Evolutionary conservation across 768 basidiomycete species (phyloP).

Genomic region (Termitomyces sp.): DNA sequence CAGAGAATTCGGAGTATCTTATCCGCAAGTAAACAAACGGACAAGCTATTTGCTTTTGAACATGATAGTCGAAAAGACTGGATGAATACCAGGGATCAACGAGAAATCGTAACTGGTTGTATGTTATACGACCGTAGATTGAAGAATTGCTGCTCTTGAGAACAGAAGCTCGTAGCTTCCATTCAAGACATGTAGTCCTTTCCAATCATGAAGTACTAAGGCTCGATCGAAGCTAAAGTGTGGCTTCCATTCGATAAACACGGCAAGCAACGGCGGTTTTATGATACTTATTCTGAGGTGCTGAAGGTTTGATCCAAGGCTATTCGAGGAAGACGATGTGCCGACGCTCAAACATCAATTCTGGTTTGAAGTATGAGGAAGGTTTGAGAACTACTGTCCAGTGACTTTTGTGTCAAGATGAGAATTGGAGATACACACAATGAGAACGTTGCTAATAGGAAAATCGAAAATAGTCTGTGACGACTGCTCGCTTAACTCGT

Average conservation of each 20-base stretch:
- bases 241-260: neutral
- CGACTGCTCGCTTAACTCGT: neutral
- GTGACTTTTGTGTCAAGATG: neutral
- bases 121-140: too few species aligned
- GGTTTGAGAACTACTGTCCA: neutral
- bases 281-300: too few species aligned
- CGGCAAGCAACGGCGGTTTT: neutral
- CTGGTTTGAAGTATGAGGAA: neutral
- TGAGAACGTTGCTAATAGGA: neutral
- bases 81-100: too few species aligned
- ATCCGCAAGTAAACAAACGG: too few species aligned
- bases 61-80: too few species aligned
- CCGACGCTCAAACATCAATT: neutral
- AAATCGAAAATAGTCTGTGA: neutral
- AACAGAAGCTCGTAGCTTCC: neutral
- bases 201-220: neutral
- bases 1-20: too few species aligned
- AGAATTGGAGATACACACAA: neutral
- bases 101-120: too few species aligned
- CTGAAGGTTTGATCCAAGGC: neutral
- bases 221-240: neutral
- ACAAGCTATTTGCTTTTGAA: too few species aligned
- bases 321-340: neutral
- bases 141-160: neutral
- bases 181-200: neutral